Base-by-base conservation (phyloP, 441 rosid species). In the Jatropha multifida region DNA sequence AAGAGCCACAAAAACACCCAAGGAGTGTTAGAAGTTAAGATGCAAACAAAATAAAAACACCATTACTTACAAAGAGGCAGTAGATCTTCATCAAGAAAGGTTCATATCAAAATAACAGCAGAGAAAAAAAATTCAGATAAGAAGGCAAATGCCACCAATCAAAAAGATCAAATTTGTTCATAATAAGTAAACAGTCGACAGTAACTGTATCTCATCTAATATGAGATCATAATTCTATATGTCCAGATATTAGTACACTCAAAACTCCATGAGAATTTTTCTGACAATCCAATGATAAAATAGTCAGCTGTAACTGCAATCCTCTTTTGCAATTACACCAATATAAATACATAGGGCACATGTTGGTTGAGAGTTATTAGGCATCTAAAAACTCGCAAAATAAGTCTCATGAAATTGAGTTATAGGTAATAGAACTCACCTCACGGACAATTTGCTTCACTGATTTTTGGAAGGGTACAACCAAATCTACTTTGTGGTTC, bases 371-470 rank as follows among this genome's bases (percentile, higher is more conserved):
- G 68, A 51, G 3, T 17, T 40, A 0, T 4, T 44, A 60, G 26
- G 32, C 15, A 44, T 42, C 3, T 37, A 1, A 51, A 52, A 52
- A 8, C 23, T 41, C 6, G 0, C 32, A 37, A 20, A 37, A 46
- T 2, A 12, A 48, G 41, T 10, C 13, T 23, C 23, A 14, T 23
- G 46, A 65, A 37, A 46, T 20, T 18, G 42, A 46, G 5, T 26
- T 32, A 15, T 42, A 37, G 63, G 40, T 5, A 18, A 20, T 38
- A 65, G 65, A 44, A 75, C 85, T 79, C 61, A 94, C 99, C 96
- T 96, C 98, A 23, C 96, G 94, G 64, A 84, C 79, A 68, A 96
- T 91, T 81, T 94, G 98, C 80, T 94, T 96, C 73, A 86, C 86
- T 3, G 98, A 96, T 72, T 90, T 90, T 81, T 91, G 84, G 63